Evolutionary conservation across 257 asterid genomes (phyloP).

Genomic region (Forsythia viridissima): DNA sequence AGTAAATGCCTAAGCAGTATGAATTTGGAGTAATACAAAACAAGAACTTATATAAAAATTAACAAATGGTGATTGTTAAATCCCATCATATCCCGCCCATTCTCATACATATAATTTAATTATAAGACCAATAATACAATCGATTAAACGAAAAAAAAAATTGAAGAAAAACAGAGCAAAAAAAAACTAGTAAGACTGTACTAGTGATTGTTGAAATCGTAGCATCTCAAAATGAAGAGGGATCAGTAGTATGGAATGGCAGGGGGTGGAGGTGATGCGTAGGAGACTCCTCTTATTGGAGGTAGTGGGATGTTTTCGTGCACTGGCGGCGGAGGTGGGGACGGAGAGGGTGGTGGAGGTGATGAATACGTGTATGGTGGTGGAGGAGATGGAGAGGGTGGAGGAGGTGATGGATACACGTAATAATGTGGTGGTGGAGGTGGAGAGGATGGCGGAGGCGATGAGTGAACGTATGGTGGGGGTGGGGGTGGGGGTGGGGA

Average conservation of each 20-base stretch:
- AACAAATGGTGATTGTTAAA: neutral
- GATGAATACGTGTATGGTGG: slow-evolving; percentile 16
- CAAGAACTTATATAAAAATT: slow-evolving; percentile 16
- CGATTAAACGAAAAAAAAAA: neutral
- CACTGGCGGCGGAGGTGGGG: neutral
- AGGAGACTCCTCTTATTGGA: slow-evolving; percentile 44
- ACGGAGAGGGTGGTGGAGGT: slow-evolving; percentile 15
- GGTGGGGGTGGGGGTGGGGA: slow-evolving; percentile 13
- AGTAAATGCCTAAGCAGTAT: neutral
- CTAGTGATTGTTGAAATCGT: slow-evolving; percentile 1
- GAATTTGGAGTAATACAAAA: slow-evolving; percentile 8
- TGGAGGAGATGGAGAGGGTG: slow-evolving; percentile 14
- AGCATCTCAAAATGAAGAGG: neutral
- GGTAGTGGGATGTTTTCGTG: slow-evolving; percentile 36
- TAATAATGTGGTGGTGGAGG: slow-evolving; percentile 18
- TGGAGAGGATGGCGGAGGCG: slow-evolving; percentile 11
- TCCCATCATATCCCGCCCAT: slow-evolving; percentile 18
- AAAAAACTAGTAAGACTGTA: slow-evolving; percentile 13
- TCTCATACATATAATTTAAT: slow-evolving; percentile 19
- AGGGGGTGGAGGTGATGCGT: slow-evolving; percentile 61
- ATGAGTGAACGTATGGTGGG: neutral
- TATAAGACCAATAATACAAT: slow-evolving; percentile 14
- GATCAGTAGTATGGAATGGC: slow-evolving; percentile 42
- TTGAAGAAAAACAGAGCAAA: neutral
- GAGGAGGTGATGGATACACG: neutral